Percentiles rank a stretch among this genome's conserved stretches.
phyloP scores from a whole-genome alignment of 345 rosid species.

The Hypericum androsaemum region DNA sequence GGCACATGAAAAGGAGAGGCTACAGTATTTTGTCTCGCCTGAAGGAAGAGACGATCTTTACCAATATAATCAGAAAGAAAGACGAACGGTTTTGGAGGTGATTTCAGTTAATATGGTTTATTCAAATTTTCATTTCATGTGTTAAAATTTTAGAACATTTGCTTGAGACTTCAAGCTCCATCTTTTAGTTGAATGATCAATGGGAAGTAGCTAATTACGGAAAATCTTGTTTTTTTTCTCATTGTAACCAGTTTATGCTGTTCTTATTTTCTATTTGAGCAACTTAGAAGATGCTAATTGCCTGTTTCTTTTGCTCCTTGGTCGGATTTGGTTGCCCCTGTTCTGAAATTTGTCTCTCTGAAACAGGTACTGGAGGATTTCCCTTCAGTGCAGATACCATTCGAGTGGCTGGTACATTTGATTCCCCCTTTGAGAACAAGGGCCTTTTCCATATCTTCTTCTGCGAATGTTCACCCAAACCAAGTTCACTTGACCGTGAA shows the following conservation, averaged over 20 bases:
- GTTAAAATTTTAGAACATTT: background rate
- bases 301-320: background rate
- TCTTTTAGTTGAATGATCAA: too few relatives aligned
- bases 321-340: background rate
- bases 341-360: slow-evolving; percentile 7
- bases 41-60: slow-evolving; percentile 94
- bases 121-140: background rate
- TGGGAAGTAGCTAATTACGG: background rate
- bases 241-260: too few relatives aligned
- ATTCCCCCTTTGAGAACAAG: slow-evolving; percentile 76
- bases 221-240: background rate
- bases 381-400: slow-evolving; percentile 84
- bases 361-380: slow-evolving; percentile 82
- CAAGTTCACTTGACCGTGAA: slow-evolving; percentile 84
- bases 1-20: slow-evolving; percentile 74
- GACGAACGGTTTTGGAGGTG: slow-evolving; percentile 89
- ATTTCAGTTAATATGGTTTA: background rate
- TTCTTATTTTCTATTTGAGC: too few relatives aligned
- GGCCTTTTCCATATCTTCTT: slow-evolving; percentile 86
- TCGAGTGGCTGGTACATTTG: slow-evolving; percentile 90
- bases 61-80: slow-evolving; percentile 86
- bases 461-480: slow-evolving; percentile 64
- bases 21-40: slow-evolving; percentile 74
- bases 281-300: background rate
- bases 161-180: too few relatives aligned